Conservation (phyloP, 495 filamentous ascomycete species). For the Aspergillus nanangensis region DNA sequence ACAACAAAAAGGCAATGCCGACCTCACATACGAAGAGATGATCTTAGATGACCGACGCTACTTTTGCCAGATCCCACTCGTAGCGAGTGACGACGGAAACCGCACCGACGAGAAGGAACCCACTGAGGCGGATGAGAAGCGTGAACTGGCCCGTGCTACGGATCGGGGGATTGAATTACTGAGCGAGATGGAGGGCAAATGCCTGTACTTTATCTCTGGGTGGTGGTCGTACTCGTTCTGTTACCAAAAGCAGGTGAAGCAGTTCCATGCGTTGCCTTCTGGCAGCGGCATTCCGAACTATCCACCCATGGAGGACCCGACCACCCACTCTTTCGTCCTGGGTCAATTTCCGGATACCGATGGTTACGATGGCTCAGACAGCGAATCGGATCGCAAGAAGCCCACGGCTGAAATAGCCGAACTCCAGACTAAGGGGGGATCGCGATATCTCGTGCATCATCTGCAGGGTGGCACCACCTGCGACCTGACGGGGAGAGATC, state of each 20-base stretch:
- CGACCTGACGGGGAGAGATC: conserved; percentile 80
- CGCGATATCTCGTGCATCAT: conserved; percentile 85
- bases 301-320: conserved; percentile 69
- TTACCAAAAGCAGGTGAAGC: conserved; percentile 80
- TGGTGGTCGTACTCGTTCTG: conserved; percentile 99
- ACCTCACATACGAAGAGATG: conserved; percentile 50
- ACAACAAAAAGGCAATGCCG: background rate
- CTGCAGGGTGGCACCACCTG: conserved; percentile 83
- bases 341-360: conserved; percentile 50
- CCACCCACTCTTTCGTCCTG: conserved; percentile 74
- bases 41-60: conserved; percentile 64
- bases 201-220: conserved; percentile 84
- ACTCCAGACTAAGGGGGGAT: conserved; percentile 75
- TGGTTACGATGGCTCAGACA: conserved; percentile 20
- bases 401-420: conserved; percentile 47
- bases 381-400: conserved; percentile 27
- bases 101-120: conserved; percentile 54
- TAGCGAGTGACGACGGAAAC: conserved; percentile 40
- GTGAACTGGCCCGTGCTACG: conserved; percentile 79
- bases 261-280: conserved; percentile 81
- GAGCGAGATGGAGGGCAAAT: conserved; percentile 76
- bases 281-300: conserved; percentile 61
- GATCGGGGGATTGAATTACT: conserved; percentile 88
- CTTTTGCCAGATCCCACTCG: conserved; percentile 79
- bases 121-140: conserved; percentile 65